These are phyloP conservation scores for Akanthomyces lecanii DNA, from an alignment of 2,329 filamentous ascomycete genomes.

Conservation along the genomic window DNA sequence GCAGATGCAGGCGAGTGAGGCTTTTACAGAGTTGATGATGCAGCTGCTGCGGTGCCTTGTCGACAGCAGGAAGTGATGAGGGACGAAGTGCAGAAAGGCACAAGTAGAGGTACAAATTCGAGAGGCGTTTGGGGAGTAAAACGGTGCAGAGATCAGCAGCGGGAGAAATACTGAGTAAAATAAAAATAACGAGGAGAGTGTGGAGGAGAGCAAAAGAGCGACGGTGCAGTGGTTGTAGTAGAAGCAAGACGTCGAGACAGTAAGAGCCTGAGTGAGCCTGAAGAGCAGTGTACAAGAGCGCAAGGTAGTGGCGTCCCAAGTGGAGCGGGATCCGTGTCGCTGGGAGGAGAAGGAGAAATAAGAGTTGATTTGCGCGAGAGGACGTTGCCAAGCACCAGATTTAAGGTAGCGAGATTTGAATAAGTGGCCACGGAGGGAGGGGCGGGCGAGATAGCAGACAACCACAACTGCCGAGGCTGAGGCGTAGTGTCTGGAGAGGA, in stretches of 20 bases:
- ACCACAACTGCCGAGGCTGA: conserved; percentile 16
- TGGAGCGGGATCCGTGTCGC: conserved; percentile 10
- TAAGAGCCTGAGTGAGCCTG: background rate
- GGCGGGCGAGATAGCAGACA: conserved; percentile 3
- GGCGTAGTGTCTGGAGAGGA: background rate
- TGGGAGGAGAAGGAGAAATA: conserved; percentile 4
- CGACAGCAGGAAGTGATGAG: background rate
- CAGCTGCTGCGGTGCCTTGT: background rate
- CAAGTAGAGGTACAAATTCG: background rate
- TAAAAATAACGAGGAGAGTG: background rate
- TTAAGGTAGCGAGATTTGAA: conserved; percentile 17
- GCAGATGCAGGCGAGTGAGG: no score
- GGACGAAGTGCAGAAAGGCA: background rate
- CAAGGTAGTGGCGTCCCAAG: conserved; percentile 8
- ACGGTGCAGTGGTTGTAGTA: background rate
- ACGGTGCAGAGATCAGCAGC: conserved; percentile 9
- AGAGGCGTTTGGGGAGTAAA: background rate
- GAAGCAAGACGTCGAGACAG: background rate
- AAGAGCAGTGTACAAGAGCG: background rate
- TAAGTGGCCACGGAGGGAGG: conserved; percentile 15
- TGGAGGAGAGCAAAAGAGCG: conserved; percentile 1
- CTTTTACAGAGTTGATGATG: background rate
- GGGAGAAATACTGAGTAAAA: background rate
- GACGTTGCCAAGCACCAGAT: conserved; percentile 16
- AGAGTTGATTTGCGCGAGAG: conserved; percentile 8